Conservation (phyloP, 1,284 basidiomycete species). For the Fomitopsis palustris region DNA sequence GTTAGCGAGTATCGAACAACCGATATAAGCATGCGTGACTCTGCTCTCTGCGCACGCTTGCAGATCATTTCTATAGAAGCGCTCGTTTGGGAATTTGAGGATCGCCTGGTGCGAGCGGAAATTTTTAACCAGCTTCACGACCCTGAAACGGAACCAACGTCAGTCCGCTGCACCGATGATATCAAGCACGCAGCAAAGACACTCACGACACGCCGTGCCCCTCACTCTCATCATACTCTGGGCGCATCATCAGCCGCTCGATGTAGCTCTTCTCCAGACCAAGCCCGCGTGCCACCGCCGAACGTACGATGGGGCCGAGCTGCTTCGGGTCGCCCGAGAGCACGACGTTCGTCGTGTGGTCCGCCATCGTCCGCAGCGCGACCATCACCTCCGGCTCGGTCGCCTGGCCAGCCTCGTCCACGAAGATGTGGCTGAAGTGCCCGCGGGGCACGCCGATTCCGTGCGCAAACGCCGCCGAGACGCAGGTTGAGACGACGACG, state of each 20-base stretch:
- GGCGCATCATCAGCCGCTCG: constrained; percentile 45
- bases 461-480: constrained; percentile 52
- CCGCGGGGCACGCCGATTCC: constrained; percentile 54
- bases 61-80: constrained; percentile 55
- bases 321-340: constrained; percentile 58
- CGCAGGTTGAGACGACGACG: constrained; percentile 58
- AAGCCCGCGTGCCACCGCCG: constrained; percentile 37
- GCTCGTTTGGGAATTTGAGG: constrained; percentile 49
- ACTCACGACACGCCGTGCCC: constrained; percentile 36
- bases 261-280: constrained; percentile 50
- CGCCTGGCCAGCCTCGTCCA: constrained; percentile 66
- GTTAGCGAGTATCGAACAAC: constrained; percentile 32
- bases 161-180: background rate
- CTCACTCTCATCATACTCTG: constrained; percentile 37
- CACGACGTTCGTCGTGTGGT: constrained; percentile 42
- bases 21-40: constrained; percentile 21
- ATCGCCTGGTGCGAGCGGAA: constrained; percentile 57
- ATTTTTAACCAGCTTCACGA: constrained; percentile 58
- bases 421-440: constrained; percentile 59
- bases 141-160: constrained; percentile 28
- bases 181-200: background rate
- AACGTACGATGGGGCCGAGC: constrained; percentile 51
- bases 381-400: constrained; percentile 57
- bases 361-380: constrained; percentile 46
- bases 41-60: constrained; percentile 38